Evolutionary conservation across 1,284 basidiomycete genomes (phyloP), one percentile per base, ranked within the genome.

Genomic region (Somion occarium): DNA sequence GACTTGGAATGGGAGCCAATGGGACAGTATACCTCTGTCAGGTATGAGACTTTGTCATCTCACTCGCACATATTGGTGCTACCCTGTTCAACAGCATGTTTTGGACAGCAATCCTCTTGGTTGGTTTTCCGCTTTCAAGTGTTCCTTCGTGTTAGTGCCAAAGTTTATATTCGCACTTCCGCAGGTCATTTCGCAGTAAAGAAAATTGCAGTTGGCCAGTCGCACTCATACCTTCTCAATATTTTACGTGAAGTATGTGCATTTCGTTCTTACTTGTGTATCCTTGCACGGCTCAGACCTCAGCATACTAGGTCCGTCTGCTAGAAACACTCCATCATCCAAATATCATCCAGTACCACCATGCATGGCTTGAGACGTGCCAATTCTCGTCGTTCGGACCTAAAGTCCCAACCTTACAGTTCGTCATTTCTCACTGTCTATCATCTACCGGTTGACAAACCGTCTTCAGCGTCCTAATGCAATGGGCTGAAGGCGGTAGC

Each of bases 291-390:
- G 12, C 49, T 23, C 19, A 13, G 30, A 1, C 55, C 88, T n/a
- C n/a, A n/a, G n/a, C n/a, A n/a, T n/a, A n/a, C 15, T 15, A 34
- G 80, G 87, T 93, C 39, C 84, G 88, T 45, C 73, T 95, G 3
- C 73, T 97, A 48, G 93, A 97, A 64, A 75, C 80, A n/a, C 72
- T 98, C 3, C 83, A 87, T 49, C 94, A 98, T 70, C 88, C 86
- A 2, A 96, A 97, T 58, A 93, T 98, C 58, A 82, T 97, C 55
- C 92, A 91, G 15, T 97, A 97, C 63, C 94, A 97, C 67, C 94
- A 97, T 61, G 85, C 93, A 0, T 98, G 94, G 94, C 80, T 98
- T 18, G 94, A 98, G 65, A 76, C 79, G 0, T 80, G 78, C 46
- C 85, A 85, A 53, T 95, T 95, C 69, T 93, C 91, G 1, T 72